phyloP scores from a whole-genome alignment of 2,329 filamentous ascomycete species.

The Pseudogymnoascus sp. region DNA sequence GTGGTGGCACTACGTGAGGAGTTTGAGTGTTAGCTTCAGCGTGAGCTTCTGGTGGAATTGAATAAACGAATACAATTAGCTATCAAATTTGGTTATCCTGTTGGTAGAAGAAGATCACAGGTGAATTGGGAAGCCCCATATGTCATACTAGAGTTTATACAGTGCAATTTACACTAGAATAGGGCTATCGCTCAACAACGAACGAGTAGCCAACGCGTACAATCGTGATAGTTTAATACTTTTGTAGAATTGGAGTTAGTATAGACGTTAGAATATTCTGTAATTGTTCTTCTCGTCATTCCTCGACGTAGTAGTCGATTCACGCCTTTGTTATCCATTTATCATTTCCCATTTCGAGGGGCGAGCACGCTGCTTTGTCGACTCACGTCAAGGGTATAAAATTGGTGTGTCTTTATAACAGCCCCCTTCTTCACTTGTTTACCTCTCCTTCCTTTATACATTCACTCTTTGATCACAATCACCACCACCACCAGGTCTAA shows the following conservation, averaged over 20 bases:
- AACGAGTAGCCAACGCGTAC: not conserved
- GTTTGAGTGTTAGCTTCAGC: constrained; percentile 78
- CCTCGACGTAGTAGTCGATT: not conserved
- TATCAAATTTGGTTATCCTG: not conserved
- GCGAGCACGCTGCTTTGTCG: not conserved
- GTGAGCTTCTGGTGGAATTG: constrained; percentile 93
- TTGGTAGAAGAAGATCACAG: not conserved
- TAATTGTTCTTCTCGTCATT: not conserved
- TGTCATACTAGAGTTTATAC: not conserved
- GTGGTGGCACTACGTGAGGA: constrained; percentile 97
- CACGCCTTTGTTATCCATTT: not conserved
- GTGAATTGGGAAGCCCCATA: not conserved
- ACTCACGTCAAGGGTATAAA: not conserved
- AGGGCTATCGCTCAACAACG: not conserved
- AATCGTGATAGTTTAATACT: not conserved
- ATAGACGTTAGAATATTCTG: not conserved
- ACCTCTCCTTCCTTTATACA: not conserved
- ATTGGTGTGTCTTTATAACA: not conserved
- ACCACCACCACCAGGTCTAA: not conserved
- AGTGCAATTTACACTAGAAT: not conserved
- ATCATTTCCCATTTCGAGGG: not conserved
- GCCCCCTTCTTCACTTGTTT: not conserved
- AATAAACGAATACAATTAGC: not conserved
- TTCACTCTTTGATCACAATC: not conserved
- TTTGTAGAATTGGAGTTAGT: not conserved